phyloP scores from a whole-genome alignment of 2,329 filamentous ascomycete genomes.

The Ophiobolus disseminans region DNA sequence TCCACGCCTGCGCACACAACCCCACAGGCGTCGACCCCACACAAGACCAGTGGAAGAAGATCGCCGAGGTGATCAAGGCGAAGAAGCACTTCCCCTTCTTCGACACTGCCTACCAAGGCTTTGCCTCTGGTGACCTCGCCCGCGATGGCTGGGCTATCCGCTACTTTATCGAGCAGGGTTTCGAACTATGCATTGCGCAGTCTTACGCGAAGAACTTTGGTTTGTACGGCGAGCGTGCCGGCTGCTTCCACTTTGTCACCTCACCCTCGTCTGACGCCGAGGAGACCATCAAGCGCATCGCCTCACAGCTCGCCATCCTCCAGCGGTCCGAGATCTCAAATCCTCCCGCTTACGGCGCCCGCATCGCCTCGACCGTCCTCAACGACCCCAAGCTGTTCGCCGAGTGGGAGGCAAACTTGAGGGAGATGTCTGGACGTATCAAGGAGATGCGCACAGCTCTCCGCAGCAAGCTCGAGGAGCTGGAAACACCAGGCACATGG shows the following conservation, averaged over 20 bases:
- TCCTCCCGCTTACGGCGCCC: constrained; percentile 90
- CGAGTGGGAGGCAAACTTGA: constrained; percentile 91
- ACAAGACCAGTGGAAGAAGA: constrained; percentile 89
- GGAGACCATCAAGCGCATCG: constrained; percentile 68
- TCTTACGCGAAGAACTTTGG: constrained; percentile 69
- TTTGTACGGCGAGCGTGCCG: constrained; percentile 93
- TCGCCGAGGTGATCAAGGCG: constrained; percentile 76
- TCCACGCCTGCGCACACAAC: constrained; percentile 97
- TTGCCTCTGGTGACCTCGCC: constrained; percentile 87
- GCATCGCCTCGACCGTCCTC: constrained; percentile 82
- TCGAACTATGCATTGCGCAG: constrained; percentile 65
- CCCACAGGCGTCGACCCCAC: constrained; percentile 97
- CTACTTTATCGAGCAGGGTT: constrained; percentile 93
- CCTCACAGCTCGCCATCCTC: constrained; percentile 88
- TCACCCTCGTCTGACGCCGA: constrained; percentile 72
- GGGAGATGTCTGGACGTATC: constrained; percentile 94
- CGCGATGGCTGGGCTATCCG: constrained; percentile 91
- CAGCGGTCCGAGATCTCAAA: constrained; percentile 98
- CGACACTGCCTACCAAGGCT: constrained; percentile 96
- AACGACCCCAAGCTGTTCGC: constrained; percentile 83
- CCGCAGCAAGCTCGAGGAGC: constrained; percentile 79
- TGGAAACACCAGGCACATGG: constrained; percentile 89
- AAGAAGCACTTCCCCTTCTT: constrained; percentile 97
- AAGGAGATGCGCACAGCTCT: constrained; percentile 86
- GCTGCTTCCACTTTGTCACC: constrained; percentile 93